These are phyloP conservation scores for Epichloe sp. DNA, from an alignment of 2,329 filamentous ascomycete species.

Conservation along the genomic window DNA sequence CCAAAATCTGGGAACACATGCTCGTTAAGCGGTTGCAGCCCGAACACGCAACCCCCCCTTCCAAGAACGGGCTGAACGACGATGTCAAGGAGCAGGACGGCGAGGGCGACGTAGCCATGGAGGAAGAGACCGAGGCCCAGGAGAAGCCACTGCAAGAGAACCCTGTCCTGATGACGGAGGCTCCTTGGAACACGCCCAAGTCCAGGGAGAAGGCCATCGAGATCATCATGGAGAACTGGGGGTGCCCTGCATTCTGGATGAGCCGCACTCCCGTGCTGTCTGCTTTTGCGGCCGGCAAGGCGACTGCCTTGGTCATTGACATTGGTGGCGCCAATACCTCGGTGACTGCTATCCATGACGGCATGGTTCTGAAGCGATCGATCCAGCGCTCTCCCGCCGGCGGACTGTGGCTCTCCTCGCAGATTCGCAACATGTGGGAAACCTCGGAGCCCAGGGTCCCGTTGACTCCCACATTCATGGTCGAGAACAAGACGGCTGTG, in stretches of 20 bases:
- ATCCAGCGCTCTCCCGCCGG: conserved; percentile 75
- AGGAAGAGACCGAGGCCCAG: conserved; percentile 35
- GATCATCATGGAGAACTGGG: conserved; percentile 95
- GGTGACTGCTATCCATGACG: conserved; percentile 85
- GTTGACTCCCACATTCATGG: conserved; percentile 72
- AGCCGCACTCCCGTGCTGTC: conserved; percentile 80
- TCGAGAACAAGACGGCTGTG: conserved; percentile 77
- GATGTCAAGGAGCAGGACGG: conserved; percentile 45
- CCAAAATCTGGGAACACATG: conserved; percentile 83
- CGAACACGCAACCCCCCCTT: conserved; percentile 56
- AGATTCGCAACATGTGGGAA: conserved; percentile 71
- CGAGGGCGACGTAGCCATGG: conserved; percentile 48
- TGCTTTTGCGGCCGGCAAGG: conserved; percentile 85
- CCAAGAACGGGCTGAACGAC: conserved; percentile 70
- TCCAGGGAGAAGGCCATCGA: conserved; percentile 89
- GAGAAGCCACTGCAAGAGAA: conserved; percentile 81
- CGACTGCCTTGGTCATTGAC: conserved; percentile 84
- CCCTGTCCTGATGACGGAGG: conserved; percentile 85
- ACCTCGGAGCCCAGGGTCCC: conserved; percentile 56
- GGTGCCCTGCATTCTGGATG: conserved; percentile 86
- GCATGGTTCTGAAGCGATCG: conserved; percentile 83
- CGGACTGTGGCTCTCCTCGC: conserved; percentile 79
- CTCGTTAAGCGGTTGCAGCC: conserved; percentile 82
- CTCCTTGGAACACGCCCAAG: conserved; percentile 82
- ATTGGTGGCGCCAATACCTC: conserved; percentile 80